A percentile compares a stretch with the other conserved stretches of the same genome.
Conservation (phyloP, 768 basidiomycete genomes). For the Phlebiopsis gigantea region DNA sequence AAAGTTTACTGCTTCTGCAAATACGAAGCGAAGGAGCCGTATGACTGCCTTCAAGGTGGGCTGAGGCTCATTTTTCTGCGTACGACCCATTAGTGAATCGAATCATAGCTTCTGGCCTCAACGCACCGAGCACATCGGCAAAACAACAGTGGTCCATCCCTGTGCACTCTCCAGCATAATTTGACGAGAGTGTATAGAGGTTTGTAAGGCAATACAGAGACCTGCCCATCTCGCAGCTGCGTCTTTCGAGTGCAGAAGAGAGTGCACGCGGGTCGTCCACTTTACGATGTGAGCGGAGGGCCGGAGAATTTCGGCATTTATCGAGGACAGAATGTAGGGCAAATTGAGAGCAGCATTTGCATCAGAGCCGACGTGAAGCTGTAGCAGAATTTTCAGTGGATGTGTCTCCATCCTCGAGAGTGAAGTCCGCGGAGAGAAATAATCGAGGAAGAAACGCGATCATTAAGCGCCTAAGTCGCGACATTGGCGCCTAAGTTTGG, state of each 20-base stretch:
- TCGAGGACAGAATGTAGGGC: slow-evolving; percentile 50
- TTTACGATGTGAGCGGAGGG: slow-evolving; percentile 67
- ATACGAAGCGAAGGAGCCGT: slow-evolving; percentile 58
- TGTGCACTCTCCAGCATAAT: slow-evolving; percentile 68
- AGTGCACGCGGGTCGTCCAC: slow-evolving; percentile 71
- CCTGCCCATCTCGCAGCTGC: slow-evolving; percentile 78
- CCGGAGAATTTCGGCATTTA: slow-evolving; percentile 46
- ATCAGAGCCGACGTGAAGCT: slow-evolving; percentile 70
- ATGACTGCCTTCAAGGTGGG: slow-evolving; percentile 59
- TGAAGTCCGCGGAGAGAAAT: background rate
- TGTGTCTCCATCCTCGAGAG: slow-evolving; percentile 23
- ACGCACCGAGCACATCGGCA: slow-evolving; percentile 65
- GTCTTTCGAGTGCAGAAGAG: slow-evolving; percentile 74
- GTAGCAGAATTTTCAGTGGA: slow-evolving; percentile 59
- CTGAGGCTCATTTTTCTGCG: slow-evolving; percentile 60
- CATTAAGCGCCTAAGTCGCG: background rate
- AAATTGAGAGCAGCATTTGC: slow-evolving; percentile 51
- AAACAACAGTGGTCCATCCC: slow-evolving; percentile 60
- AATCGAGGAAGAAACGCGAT: background rate
- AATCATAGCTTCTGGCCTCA: background rate
- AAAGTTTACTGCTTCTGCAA: slow-evolving; percentile 52
- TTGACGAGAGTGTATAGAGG: slow-evolving; percentile 49
- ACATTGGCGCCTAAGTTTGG: background rate
- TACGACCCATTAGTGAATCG: background rate
- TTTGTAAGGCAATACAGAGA: slow-evolving; percentile 66